Conservation (phyloP, 116 monocot genomes). For the Cymodocea nodosa region DNA sequence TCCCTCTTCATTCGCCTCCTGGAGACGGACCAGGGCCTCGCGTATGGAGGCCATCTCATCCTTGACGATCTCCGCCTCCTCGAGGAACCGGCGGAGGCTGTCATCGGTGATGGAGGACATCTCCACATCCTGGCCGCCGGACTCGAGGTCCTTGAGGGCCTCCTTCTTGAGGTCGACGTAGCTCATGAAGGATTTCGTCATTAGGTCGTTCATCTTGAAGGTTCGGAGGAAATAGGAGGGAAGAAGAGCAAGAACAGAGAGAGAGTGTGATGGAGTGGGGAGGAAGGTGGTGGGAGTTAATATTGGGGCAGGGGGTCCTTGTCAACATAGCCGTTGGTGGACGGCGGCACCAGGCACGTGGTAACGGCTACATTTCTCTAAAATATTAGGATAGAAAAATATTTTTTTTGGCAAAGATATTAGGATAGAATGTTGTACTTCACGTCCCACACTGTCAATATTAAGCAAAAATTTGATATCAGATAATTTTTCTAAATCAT, state of each 20-base stretch:
- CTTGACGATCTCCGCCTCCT: conserved; percentile 46
- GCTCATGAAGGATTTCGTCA: conserved; percentile 74
- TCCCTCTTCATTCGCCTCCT: conserved; percentile 58
- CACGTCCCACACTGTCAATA: no score
- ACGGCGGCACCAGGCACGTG: no score
- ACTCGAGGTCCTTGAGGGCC: conserved; percentile 42
- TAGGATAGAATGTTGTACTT: no score
- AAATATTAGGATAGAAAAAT: no score
- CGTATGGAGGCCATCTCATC: conserved; percentile 74
- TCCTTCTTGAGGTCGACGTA: conserved; percentile 68
- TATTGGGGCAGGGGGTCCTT: no score
- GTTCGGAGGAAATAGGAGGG: neutral
- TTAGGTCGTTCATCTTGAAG: conserved; percentile 60
- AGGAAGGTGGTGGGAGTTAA: neutral
- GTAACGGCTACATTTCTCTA: no score
- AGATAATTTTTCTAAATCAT: no score
- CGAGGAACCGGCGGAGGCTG: conserved; percentile 55
- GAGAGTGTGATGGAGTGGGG: neutral
- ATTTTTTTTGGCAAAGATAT: no score
- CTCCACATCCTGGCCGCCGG: conserved; percentile 11
- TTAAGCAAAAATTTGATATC: no score
- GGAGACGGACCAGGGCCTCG: conserved; percentile 38
- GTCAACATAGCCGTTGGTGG: no score
- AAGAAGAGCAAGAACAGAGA: neutral
- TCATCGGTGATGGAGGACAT: conserved; percentile 20